phyloP scores from a whole-genome alignment of 345 rosid genomes.

The Brassica rapa region DNA sequence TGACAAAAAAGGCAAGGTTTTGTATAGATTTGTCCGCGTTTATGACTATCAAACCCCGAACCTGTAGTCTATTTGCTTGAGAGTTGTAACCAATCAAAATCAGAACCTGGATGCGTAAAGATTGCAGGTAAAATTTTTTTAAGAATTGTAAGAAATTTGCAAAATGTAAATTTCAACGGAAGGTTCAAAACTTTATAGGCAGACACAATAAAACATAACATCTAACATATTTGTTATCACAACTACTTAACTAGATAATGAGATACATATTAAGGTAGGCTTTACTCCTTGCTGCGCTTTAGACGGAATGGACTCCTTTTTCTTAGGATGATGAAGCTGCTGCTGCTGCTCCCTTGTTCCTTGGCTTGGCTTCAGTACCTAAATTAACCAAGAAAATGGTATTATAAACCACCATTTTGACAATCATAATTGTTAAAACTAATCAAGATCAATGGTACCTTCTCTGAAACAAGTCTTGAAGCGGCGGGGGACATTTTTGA shows the following conservation, averaged over 20 bases:
- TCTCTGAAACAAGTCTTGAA: conserved; percentile 92
- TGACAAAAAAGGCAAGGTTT: too few species aligned
- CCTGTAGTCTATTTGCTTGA: too few species aligned
- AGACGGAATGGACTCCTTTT: neutral
- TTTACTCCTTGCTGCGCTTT: neutral
- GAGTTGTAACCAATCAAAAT: too few species aligned
- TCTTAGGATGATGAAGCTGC: conserved; percentile 52
- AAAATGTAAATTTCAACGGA: too few species aligned
- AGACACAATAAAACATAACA: neutral
- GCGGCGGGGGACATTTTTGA: conserved; percentile 78
- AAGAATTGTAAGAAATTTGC: too few species aligned
- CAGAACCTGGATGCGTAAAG: too few species aligned
- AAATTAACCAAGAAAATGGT: neutral
- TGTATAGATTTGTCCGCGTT: too few species aligned
- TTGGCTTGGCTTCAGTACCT: conserved; percentile 93
- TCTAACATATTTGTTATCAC: too few species aligned
- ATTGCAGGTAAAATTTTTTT: too few species aligned
- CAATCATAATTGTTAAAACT: too few species aligned
- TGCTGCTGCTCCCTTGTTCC: conserved; percentile 61
- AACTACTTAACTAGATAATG: neutral
- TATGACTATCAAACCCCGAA: too few species aligned
- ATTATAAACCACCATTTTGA: too few species aligned
- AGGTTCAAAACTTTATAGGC: neutral
- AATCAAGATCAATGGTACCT: conserved; percentile 42
- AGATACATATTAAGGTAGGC: neutral